Base-by-base conservation (phyloP, 73 alveolate species). In the Paramecium sonneborni region DNA sequence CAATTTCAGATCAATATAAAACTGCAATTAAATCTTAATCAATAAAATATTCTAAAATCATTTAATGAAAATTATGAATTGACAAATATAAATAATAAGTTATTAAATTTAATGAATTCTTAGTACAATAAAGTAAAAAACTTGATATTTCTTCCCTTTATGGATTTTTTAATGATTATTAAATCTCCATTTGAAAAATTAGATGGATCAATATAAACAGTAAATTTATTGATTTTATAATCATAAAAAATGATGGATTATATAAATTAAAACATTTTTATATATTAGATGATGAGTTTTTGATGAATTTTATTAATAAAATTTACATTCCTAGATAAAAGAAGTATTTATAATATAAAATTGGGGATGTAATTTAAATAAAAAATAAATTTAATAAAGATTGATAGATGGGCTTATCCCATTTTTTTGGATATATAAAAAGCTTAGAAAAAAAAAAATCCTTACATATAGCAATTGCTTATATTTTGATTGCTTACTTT, bases 201-300 rank as follows among this genome's bases (percentile, higher is more conserved):
- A 7, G 84, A 62, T 30, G 84, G 84, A 62, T 62, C 84, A 62
- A 62, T 62, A 62, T 30, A 26, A 26, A 62, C 84, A 62, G 46
- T 62, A 62, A 62, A 62, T 62, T 62, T 62, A 62, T 62, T 62
- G 84, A 62, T 62, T 30, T 23, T 62, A 23, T 62, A 62, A 62
- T 30, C 84, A 62, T 62, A 14, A 62, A 62, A 62, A 62, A 52
- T n/a, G 68, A 52, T 52, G 68, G 68, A 18, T 52, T 14, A 15
- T n/a, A 3, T 0, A 52, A 52, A 3, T 18, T 39, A n/a, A n/a
- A 52, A 52, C 18, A 52, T 52, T 52, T 52, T 30, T 52, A 1
- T 52, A 52, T 52, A n/a, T n/a, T n/a, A n/a, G 43, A 35, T 35
- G 2, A 35, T 35, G 6, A 35, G 43, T 35, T 4, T 4, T 35